Base-by-base conservation (phyloP, 345 rosid genomes). In the Hirschfeldia incana region DNA sequence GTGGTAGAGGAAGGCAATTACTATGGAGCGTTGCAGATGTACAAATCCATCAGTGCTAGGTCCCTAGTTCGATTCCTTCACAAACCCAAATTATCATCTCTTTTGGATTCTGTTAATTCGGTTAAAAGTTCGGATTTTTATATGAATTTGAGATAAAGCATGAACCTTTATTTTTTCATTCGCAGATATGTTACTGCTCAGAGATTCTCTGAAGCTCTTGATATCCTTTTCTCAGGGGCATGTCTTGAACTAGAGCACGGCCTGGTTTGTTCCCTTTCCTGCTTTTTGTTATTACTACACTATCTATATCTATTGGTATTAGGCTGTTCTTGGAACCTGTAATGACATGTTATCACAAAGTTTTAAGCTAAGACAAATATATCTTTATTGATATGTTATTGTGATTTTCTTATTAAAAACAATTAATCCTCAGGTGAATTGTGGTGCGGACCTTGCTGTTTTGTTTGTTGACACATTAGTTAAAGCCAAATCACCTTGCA, bases 1-100 rank as follows among this genome's bases (percentile, higher is more conserved):
- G 84, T 81, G 75, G 77, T 95, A 70, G 86, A 84, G 39, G 97
- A 85, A 44, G 96, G 99, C 42, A 90, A 95, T 84, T 84, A 6
- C 83, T 95, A 95, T 87, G 98, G 99, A 83, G 97, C 98, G 59
- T 96, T 91, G 39, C 97, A 95, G 92, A 95, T 95, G 96, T 95
- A 91, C 83, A 93, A 91, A 86, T 91, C 96, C 5, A 87, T 89
- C 64, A 88, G 96, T 77, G 91, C 98, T 39, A 85, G 99, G 99
- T 92, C 83, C 65, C 65, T 11, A 1, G 34, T 53, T 42, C n/a
- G 53, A 44, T 1, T 53, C 57, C 67, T 44, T 4, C 13, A 1
- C 28, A 7, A 49, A 51, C 26, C 11, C 58, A 0, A 34, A 26
- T 34, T 6, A 53, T n/a, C 8, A 16, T 39, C 46, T 39, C 12